Evolutionary conservation across 75 land plant species (phyloP).

Genomic region (Pinus tabuliformis): DNA sequence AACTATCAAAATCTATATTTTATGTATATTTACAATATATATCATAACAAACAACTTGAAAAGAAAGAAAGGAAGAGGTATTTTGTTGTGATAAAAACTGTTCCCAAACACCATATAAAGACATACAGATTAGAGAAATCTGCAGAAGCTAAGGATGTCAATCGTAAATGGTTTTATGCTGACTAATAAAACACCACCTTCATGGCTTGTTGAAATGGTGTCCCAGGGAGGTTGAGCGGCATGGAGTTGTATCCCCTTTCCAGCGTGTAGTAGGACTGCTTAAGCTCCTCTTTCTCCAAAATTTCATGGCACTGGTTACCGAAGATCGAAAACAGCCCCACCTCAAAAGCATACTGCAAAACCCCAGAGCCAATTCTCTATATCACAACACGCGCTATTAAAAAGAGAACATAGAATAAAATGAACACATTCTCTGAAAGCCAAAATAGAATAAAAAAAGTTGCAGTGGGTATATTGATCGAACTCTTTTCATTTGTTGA

Average conservation of each 20-base stretch:
- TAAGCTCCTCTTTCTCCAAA: constrained; percentile 61
- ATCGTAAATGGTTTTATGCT: not conserved
- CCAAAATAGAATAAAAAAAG: not conserved
- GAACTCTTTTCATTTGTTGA: constrained; percentile 81
- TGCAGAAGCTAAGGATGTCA: not conserved
- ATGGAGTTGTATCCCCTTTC: constrained; percentile 92
- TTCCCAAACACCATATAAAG: not conserved
- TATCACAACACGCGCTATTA: not conserved
- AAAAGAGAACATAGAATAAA: not conserved
- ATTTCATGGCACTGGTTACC: constrained; percentile 35
- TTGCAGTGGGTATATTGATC: not conserved
- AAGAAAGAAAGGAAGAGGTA: no score
- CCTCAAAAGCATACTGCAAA: constrained; percentile 77
- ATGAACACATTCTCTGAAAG: no score
- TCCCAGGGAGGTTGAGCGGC: constrained; percentile 84
- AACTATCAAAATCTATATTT: no score
- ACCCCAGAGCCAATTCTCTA: not conserved
- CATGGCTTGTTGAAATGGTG: constrained; percentile 71
- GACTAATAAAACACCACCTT: constrained; percentile 35
- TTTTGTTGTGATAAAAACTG: no score
- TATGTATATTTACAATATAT: no score
- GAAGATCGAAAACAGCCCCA: constrained; percentile 64
- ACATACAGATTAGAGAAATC: not conserved
- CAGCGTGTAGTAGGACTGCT: constrained; percentile 62
- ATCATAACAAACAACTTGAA: no score